phyloP scores from a whole-genome alignment of 2,329 filamentous ascomycete species.

The Xylaria digitata region DNA sequence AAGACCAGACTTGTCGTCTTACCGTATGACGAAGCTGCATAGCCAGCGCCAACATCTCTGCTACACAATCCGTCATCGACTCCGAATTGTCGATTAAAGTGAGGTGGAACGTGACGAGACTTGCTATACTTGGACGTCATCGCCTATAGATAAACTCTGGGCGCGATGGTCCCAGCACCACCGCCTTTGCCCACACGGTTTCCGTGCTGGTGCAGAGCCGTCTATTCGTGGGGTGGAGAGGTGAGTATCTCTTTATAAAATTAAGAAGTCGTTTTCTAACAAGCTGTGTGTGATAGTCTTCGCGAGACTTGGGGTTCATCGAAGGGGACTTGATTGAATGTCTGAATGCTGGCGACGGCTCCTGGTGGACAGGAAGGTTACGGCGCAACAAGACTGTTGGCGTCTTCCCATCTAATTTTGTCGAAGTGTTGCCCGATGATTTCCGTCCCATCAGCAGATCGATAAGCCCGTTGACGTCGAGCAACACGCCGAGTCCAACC shows the following conservation, averaged over 20 bases:
- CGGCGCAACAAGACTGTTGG: slow-evolving; percentile 91
- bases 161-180: slow-evolving; percentile 65
- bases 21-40: slow-evolving; percentile 23
- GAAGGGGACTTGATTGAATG: slow-evolving; percentile 99
- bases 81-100: slow-evolving; percentile 4
- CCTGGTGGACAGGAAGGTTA: slow-evolving; percentile 97
- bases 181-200: slow-evolving; percentile 78
- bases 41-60: slow-evolving; percentile 9
- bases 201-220: slow-evolving; percentile 89
- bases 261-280: slow-evolving; percentile 41
- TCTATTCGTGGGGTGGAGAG: slow-evolving; percentile 95
- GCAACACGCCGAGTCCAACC: slow-evolving; percentile 65
- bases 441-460: slow-evolving; percentile 80
- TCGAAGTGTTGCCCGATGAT: slow-evolving; percentile 85
- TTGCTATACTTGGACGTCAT: slow-evolving; percentile 23
- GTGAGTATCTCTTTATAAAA: slow-evolving; percentile 53
- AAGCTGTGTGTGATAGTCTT: slow-evolving; percentile 66
- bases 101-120: slow-evolving; percentile 4
- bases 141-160: slow-evolving; percentile 15
- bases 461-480: slow-evolving; percentile 68
- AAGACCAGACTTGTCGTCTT: slow-evolving; percentile 16
- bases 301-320: slow-evolving; percentile 94
- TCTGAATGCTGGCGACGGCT: slow-evolving; percentile 95
- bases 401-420: slow-evolving; percentile 96
- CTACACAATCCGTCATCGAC: slow-evolving; percentile 10